Base-by-base conservation (phyloP, 768 basidiomycete genomes). In the Obba rivulosa region DNA sequence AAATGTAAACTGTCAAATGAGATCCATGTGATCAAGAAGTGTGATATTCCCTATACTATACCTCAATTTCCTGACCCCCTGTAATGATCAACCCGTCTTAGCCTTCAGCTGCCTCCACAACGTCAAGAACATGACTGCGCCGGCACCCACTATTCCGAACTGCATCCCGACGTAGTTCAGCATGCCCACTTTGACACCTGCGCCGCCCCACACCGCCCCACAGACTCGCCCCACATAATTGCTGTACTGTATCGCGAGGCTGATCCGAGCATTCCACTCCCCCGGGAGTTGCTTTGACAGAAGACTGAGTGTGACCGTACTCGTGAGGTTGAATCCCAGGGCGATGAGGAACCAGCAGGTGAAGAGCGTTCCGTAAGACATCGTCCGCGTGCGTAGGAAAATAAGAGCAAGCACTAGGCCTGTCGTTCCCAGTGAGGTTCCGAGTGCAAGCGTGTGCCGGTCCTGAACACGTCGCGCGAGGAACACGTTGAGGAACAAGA, bases 291-390 rank as follows among this genome's bases (percentile, higher is more conserved):
- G 83, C 63, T 87, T 86, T 50, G 78, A 80, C 23, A 86, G 63
- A 46, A 84, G 60, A 48, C 79, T 80, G 51, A 85, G 66, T 22
- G 85, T 85, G 47, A 80, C 78, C 1, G 81, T 85, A 52, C 75
- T 81, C n/a, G 81, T 76, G 10, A 85, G 67, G 62, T 85, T 85
- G 69, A 86, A 87, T 1, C 85, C 84, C 3, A 85, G 69, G 20
- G 85, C 83, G 20, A 85, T 69, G 34, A 76, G 69, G 67, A 76
- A 75, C 80, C 80, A 74, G 48, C 64, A 66, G 4, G 61, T 57
- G 51, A 73, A 73, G 3, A 83, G 55, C 11, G 71, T 71, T 4
- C 68, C 74, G 49, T 78, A 81, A 20, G 63, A 68, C 18, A 80
- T 61, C 18, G 58, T 68, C 23, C 61, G 55, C 17, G 71, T 60